Conservation (phyloP, 495 filamentous ascomycete genomes). For the Hypomontagnella submonticulosa region DNA sequence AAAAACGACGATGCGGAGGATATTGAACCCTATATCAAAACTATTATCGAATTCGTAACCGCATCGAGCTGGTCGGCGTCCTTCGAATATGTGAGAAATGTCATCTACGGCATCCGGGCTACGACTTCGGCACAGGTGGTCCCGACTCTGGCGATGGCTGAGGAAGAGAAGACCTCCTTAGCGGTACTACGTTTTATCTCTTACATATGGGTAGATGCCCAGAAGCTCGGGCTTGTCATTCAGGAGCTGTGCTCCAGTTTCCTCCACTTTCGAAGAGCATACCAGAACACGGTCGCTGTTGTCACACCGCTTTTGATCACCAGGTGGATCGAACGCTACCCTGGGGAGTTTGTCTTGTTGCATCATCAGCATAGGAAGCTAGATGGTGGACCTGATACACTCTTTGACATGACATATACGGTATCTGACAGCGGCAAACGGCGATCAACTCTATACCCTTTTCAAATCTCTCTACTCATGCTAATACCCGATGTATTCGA, state of each 20-base stretch:
- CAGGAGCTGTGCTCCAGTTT: conserved; percentile 72
- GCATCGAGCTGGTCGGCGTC: conserved; percentile 68
- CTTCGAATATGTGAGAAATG: conserved; percentile 64
- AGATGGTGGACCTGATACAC: conserved; percentile 69
- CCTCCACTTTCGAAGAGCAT: conserved; percentile 68
- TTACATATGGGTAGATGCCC: conserved; percentile 68
- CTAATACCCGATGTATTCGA: conserved; percentile 73
- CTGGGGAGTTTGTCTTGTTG: conserved; percentile 68
- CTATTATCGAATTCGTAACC: conserved; percentile 68
- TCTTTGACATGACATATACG: conserved; percentile 71
- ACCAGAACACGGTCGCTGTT: conserved; percentile 69
- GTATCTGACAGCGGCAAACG: conserved; percentile 64
- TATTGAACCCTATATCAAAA: conserved; percentile 60
- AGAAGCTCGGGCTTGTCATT: conserved; percentile 67
- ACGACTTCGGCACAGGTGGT: conserved; percentile 50
- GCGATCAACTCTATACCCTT: conserved; percentile 65
- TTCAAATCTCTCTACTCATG: conserved; percentile 69
- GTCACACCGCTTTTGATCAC: conserved; percentile 67
- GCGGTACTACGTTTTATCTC: conserved; percentile 64
- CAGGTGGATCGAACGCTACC: conserved; percentile 71
- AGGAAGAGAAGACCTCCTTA: conserved; percentile 63
- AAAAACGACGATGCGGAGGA: conserved; percentile 44
- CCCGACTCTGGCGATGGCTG: conserved; percentile 56
- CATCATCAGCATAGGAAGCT: conserved; percentile 66
- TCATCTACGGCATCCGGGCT: conserved; percentile 60